phyloP scores from a whole-genome alignment of 306 rosid genomes.

The Trifolium subterraneum region DNA sequence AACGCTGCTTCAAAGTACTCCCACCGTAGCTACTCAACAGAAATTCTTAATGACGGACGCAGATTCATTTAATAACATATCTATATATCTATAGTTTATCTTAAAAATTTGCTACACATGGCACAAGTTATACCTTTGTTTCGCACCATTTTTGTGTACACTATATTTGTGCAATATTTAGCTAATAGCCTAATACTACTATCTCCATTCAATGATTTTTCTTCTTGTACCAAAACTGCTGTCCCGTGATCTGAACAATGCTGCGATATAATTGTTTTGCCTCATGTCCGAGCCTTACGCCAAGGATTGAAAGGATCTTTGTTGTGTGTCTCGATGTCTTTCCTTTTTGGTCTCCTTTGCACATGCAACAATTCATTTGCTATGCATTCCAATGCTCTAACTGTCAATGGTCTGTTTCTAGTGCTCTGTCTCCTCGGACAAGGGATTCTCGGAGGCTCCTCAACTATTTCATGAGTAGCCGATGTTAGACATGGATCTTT shows the following conservation, averaged over 20 bases:
- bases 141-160: neutral
- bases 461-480: no score
- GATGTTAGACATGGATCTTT: no score
- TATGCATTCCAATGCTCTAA: conserved; percentile 59
- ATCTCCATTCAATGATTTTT: neutral
- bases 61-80: neutral
- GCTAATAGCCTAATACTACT: neutral
- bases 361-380: conserved; percentile 59
- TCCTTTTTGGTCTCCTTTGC: conserved; percentile 48
- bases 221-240: neutral
- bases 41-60: neutral
- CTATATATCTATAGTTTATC: neutral
- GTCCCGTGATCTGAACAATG: neutral
- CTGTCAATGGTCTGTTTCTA: conserved; percentile 56
- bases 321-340: conserved; percentile 28
- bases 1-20: no score
- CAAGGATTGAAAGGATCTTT: conserved; percentile 46
- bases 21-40: no score
- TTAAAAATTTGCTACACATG: neutral
- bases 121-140: no score
- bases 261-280: conserved; percentile 40
- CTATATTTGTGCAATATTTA: no score
- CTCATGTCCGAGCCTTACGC: conserved; percentile 54
- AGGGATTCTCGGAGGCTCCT: conserved; percentile 15
- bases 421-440: conserved; percentile 73